A percentile compares a stretch with the other conserved stretches of the same genome.
Evolutionary conservation across 352 stramenopile genomes (phyloP).

Genomic region (Phytophthora tubulina): DNA sequence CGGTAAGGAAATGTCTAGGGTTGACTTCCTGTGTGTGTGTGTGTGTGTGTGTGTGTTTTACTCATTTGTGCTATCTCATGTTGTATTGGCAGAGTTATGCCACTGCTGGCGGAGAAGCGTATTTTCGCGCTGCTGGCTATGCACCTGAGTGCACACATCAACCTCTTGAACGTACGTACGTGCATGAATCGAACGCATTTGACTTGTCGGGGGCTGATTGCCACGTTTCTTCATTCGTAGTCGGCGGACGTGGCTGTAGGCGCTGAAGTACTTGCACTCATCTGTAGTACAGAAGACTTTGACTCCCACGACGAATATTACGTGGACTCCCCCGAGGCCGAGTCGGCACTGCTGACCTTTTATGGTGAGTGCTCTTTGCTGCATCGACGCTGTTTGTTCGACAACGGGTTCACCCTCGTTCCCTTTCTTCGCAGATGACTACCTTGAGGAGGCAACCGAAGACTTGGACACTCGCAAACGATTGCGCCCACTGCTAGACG

Average conservation of each 20-base stretch:
- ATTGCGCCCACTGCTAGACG: conserved; percentile 77
- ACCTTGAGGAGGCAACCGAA: conserved; percentile 68
- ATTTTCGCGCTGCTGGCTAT: conserved; percentile 82
- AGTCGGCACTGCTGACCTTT: conserved; percentile 60
- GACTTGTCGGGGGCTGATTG: background rate
- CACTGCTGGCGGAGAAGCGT: conserved; percentile 80
- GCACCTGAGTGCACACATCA: conserved; percentile 77
- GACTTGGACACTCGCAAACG: conserved; percentile 75
- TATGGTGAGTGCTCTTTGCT: conserved; percentile 48
- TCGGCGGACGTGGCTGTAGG: conserved; percentile 62
- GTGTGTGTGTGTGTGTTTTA: background rate
- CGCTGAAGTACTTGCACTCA: conserved; percentile 73
- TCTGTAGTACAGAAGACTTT: conserved; percentile 65
- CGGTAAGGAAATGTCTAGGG: conserved; percentile 39
- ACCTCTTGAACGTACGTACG: conserved; percentile 53
- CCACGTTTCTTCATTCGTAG: conserved; percentile 23
- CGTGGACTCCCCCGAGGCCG: conserved; percentile 69
- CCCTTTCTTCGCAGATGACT: conserved; percentile 59
- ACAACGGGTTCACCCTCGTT: background rate
- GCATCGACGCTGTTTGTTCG: background rate
- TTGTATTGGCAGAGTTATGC: conserved; percentile 73
- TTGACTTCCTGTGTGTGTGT: too few species aligned
- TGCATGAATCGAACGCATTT: too few species aligned
- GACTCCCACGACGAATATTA: too few species aligned
- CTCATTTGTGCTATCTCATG: background rate